Evolutionary conservation across 306 rosid genomes (phyloP).

Genomic region (Corylus heterophylla): DNA sequence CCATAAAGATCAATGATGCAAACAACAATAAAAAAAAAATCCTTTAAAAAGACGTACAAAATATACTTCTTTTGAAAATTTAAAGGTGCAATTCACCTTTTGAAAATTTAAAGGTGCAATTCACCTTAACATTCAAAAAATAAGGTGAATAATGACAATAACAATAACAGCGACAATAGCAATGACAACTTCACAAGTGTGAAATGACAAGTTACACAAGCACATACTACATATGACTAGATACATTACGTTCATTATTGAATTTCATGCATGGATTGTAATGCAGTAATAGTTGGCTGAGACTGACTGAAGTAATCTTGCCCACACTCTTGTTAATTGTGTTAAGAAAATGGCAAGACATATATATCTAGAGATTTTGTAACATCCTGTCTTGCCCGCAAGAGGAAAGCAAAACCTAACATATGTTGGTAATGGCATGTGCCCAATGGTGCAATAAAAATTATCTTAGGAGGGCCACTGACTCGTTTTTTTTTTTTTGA

Average conservation of each 20-base stretch:
- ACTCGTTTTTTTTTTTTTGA: too few species aligned
- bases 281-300: neutral
- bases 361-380: neutral
- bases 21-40: neutral
- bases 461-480: neutral
- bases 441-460: neutral
- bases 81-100: neutral
- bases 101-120: neutral
- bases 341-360: neutral
- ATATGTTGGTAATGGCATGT: neutral
- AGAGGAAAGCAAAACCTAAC: neutral
- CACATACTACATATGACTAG: neutral
- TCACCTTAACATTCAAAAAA: neutral
- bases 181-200: neutral
- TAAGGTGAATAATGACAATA: neutral
- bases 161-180: neutral
- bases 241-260: neutral
- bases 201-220: neutral
- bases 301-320: neutral
- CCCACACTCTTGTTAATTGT: neutral
- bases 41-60: neutral
- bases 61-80: neutral
- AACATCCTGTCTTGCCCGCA: neutral
- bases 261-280: too few species aligned
- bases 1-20: neutral